phyloP scores from a whole-genome alignment of 805 yeast species.

The Spathaspora boniae region DNA sequence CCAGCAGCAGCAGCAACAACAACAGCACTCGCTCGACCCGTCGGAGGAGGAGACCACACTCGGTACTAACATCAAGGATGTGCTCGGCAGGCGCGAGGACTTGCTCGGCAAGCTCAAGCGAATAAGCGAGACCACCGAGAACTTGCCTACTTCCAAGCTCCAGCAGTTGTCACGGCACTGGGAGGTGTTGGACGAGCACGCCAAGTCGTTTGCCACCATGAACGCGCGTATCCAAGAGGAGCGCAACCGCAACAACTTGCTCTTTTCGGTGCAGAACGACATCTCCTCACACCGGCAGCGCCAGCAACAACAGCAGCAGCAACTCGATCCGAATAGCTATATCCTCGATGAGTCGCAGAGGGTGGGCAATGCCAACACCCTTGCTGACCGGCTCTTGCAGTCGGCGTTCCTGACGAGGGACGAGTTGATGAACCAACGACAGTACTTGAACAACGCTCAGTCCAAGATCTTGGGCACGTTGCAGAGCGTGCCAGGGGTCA shows the following conservation, averaged over 20 bases:
- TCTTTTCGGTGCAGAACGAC: conserved; percentile 75
- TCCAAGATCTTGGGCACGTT: conserved; percentile 58
- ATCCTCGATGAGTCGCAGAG: conserved; percentile 73
- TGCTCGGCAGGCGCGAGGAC: conserved; percentile 45
- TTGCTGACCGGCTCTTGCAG: conserved; percentile 76
- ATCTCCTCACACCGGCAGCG: conserved; percentile 63
- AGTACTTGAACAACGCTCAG: conserved; percentile 59
- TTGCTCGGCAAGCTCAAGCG: conserved; percentile 49
- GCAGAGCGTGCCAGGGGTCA: conserved; percentile 78
- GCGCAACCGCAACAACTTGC: conserved; percentile 68
- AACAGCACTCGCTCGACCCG: conserved; percentile 17
- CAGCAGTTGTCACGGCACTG: conserved; percentile 83
- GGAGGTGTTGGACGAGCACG: conserved; percentile 71
- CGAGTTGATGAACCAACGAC: conserved; percentile 71
- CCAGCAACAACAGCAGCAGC: conserved; percentile 7
- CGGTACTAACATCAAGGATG: conserved; percentile 16
- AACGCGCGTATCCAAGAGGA: conserved; percentile 61
- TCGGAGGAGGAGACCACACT: conserved; percentile 21
- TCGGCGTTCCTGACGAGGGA: conserved; percentile 91
- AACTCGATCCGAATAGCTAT: conserved; percentile 59
- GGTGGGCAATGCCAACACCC: conserved; percentile 64
- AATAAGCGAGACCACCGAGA: conserved; percentile 52
- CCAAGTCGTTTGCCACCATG: conserved; percentile 58
- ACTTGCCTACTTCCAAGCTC: conserved; percentile 65
- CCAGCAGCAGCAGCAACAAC: conserved; percentile 17